phyloP scores from a whole-genome alignment of 805 yeast genomes.

The Candida vartiovaarae region DNA sequence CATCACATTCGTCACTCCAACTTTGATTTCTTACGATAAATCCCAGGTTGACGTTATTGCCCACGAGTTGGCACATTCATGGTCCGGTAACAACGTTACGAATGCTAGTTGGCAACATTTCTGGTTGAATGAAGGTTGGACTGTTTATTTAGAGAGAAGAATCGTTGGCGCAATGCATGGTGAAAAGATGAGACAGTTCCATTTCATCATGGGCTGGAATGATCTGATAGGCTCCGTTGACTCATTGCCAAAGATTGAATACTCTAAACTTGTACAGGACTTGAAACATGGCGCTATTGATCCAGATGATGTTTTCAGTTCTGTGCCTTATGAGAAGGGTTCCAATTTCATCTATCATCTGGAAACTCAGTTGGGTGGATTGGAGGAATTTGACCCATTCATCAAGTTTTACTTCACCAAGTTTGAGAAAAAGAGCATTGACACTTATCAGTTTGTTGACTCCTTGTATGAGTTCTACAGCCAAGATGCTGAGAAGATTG shows the following conservation, averaged over 20 bases:
- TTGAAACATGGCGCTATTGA: constrained; percentile 56
- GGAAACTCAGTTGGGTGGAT: constrained; percentile 64
- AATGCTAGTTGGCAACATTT: constrained; percentile 91
- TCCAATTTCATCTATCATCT: constrained; percentile 69
- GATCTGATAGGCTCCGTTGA: constrained; percentile 62
- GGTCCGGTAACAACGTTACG: constrained; percentile 89
- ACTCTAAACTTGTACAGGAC: constrained; percentile 63
- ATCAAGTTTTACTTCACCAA: constrained; percentile 69
- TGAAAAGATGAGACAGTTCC: constrained; percentile 62
- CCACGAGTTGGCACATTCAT: constrained; percentile 88
- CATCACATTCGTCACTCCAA: constrained; percentile 86
- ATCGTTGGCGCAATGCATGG: constrained; percentile 44
- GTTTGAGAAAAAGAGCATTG: constrained; percentile 65
- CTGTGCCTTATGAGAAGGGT: constrained; percentile 91
- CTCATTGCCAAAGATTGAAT: constrained; percentile 51
- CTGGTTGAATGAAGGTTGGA: constrained; percentile 96
- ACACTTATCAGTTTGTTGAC: constrained; percentile 75
- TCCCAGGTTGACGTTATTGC: constrained; percentile 87
- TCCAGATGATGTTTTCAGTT: constrained; percentile 85
- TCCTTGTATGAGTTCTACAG: constrained; percentile 61
- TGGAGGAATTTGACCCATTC: constrained; percentile 64
- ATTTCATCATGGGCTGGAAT: constrained; percentile 85
- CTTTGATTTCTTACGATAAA: constrained; percentile 76
- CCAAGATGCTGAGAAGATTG: constrained; percentile 33
- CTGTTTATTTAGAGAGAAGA: constrained; percentile 84